These are phyloP conservation scores for Aquilaria sinensis DNA, from an alignment of 345 rosid genomes.

Conservation along the genomic window DNA sequence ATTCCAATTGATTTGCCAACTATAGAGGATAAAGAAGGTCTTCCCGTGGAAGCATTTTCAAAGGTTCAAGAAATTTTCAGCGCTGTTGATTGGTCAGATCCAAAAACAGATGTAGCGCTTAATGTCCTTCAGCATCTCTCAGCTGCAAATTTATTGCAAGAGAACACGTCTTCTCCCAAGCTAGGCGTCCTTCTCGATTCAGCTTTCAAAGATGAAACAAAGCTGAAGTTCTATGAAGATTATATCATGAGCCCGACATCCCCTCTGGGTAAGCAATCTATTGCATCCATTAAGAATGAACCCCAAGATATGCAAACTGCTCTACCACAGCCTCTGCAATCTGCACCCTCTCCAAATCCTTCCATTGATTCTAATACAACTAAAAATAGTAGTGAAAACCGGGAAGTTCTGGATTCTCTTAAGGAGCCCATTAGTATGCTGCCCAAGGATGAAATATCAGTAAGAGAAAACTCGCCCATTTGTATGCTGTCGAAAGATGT, in stretches of 20 bases:
- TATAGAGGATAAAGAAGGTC: constrained; percentile 54
- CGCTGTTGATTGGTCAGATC: constrained; percentile 51
- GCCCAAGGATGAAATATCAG: neutral
- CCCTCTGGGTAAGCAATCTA: constrained; percentile 23
- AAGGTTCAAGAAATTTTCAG: constrained; percentile 58
- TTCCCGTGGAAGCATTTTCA: constrained; percentile 63
- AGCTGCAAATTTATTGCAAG: constrained; percentile 37
- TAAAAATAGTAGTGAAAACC: neutral
- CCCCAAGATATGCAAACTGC: constrained; percentile 37
- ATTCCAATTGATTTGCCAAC: constrained; percentile 41
- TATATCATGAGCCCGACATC: constrained; percentile 17
- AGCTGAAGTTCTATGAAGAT: constrained; percentile 25
- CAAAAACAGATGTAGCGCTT: constrained; percentile 41
- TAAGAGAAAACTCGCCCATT: neutral
- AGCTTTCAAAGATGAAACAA: constrained; percentile 28
- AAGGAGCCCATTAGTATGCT: neutral
- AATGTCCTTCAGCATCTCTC: constrained; percentile 44
- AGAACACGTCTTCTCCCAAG: constrained; percentile 33
- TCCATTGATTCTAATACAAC: constrained; percentile 1
- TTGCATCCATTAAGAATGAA: constrained; percentile 25
- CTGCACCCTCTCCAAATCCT: constrained; percentile 14
- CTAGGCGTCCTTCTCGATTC: constrained; percentile 30
- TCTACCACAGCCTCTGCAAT: constrained; percentile 30
- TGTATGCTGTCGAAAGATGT: no score
- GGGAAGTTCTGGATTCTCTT: neutral